Conservation (phyloP, 495 filamentous ascomycete species). For the Podospora pseudoanserina region DNA sequence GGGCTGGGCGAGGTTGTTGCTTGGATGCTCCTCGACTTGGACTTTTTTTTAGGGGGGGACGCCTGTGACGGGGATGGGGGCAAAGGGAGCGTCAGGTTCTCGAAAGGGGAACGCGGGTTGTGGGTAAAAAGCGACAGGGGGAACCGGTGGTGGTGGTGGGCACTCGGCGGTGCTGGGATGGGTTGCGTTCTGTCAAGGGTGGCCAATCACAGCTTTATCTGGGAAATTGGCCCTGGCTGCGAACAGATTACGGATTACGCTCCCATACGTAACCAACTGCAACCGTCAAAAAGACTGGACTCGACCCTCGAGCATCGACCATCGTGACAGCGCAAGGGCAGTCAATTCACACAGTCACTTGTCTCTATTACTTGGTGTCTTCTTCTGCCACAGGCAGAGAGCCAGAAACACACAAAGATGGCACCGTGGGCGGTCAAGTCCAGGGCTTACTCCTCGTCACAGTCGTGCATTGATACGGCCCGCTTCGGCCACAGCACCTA, state of each 20-base stretch:
- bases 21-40: conserved; percentile 11
- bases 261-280: background rate
- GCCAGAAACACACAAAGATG: background rate
- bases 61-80: conserved; percentile 1
- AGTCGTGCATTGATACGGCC: conserved; percentile 7
- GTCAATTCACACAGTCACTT: background rate
- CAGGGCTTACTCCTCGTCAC: conserved; percentile 1
- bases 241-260: conserved; percentile 11
- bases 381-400: too few relatives aligned
- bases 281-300: background rate
- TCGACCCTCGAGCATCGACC: background rate
- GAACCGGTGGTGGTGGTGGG: conserved; percentile 11
- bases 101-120: conserved; percentile 10
- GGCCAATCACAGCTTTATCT: conserved; percentile 23
- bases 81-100: background rate
- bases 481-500: background rate
- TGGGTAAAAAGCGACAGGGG: conserved; percentile 8
- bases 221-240: conserved; percentile 30
- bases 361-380: background rate
- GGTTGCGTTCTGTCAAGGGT: conserved; percentile 12
- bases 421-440: background rate
- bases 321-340: background rate
- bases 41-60: conserved; percentile 18
- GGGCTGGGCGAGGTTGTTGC: conserved; percentile 3
- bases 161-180: conserved; percentile 10